Conservation (phyloP, 495 filamentous ascomycete species). For the Halenospora varia region DNA sequence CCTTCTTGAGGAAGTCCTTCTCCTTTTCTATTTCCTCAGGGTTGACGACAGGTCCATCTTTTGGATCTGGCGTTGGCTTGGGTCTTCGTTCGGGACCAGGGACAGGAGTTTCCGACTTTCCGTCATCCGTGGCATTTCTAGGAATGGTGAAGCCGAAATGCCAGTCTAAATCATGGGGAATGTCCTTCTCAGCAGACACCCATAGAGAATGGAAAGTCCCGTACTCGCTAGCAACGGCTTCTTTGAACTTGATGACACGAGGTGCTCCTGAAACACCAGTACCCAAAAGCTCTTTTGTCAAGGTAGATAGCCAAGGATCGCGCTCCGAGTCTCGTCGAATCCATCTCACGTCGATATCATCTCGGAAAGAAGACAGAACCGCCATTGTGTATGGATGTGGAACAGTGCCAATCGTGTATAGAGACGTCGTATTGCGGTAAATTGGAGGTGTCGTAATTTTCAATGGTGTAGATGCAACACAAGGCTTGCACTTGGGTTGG, state of each 20-base stretch:
- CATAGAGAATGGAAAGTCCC: slow-evolving; percentile 61
- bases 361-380: slow-evolving; percentile 46
- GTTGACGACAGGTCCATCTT: slow-evolving; percentile 44
- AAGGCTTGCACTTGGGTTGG: slow-evolving; percentile 64
- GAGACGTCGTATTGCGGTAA: slow-evolving; percentile 55
- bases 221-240: slow-evolving; percentile 65
- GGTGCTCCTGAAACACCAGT: slow-evolving; percentile 53
- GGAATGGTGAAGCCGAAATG: slow-evolving; percentile 83
- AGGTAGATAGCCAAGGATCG: slow-evolving; percentile 71
- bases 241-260: slow-evolving; percentile 74
- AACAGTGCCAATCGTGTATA: slow-evolving; percentile 80
- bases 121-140: slow-evolving; percentile 42
- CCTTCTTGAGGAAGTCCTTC: slow-evolving; percentile 57
- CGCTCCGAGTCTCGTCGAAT: slow-evolving; percentile 73
- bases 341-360: slow-evolving; percentile 57
- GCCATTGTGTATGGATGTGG: slow-evolving; percentile 87
- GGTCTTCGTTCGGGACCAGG: slow-evolving; percentile 32
- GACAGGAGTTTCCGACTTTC: slow-evolving; percentile 47
- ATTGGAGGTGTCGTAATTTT: slow-evolving; percentile 52
- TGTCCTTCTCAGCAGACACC: slow-evolving; percentile 69
- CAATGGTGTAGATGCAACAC: slow-evolving; percentile 53
- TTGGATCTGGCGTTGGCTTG: slow-evolving; percentile 31
- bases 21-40: slow-evolving; percentile 50
- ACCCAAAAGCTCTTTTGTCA: slow-evolving; percentile 68
- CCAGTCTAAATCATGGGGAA: slow-evolving; percentile 71